phyloP scores from a whole-genome alignment of 139 green algal genomes.

The Coccomyxa sp. region DNA sequence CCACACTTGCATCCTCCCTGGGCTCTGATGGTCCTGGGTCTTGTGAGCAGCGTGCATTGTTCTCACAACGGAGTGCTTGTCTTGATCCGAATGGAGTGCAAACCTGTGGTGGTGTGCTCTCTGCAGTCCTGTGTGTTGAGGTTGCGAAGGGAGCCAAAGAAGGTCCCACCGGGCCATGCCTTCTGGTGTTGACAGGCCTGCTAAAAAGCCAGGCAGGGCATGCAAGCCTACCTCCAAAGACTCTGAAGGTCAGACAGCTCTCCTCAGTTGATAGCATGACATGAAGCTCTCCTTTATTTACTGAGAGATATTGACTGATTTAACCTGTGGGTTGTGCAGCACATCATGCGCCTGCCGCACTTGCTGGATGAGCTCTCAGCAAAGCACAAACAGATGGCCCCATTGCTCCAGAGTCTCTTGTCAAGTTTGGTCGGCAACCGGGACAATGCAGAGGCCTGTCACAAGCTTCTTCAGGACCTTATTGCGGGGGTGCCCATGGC shows the following conservation, averaged over 20 bases:
- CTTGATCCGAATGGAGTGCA: too few species aligned
- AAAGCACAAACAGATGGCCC: not conserved
- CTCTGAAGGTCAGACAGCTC: not conserved
- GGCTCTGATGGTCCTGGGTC: too few species aligned
- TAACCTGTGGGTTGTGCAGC: not conserved
- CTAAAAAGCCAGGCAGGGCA: not conserved
- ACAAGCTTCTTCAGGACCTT: not conserved
- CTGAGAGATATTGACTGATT: too few species aligned
- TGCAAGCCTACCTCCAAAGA: not conserved
- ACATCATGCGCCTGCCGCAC: not conserved
- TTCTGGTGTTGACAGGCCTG: not conserved
- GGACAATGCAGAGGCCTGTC: not conserved
- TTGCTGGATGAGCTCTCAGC: not conserved
- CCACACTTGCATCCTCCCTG: not conserved
- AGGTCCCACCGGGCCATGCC: not conserved
- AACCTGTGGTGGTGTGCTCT: not conserved
- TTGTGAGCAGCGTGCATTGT: too few species aligned
- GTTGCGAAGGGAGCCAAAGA: not conserved
- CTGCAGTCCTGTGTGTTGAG: not conserved
- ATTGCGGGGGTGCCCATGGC: not conserved
- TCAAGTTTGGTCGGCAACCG: not conserved
- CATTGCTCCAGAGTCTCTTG: not conserved
- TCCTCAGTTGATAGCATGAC: slow-evolving; percentile 13
- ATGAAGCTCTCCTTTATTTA: slow-evolving; percentile 21
- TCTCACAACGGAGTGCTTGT: too few species aligned